Evolutionary conservation across 1,284 basidiomycete genomes (phyloP), one percentile per base, ranked within the genome.

Genomic region (Boletus coffeatus): DNA sequence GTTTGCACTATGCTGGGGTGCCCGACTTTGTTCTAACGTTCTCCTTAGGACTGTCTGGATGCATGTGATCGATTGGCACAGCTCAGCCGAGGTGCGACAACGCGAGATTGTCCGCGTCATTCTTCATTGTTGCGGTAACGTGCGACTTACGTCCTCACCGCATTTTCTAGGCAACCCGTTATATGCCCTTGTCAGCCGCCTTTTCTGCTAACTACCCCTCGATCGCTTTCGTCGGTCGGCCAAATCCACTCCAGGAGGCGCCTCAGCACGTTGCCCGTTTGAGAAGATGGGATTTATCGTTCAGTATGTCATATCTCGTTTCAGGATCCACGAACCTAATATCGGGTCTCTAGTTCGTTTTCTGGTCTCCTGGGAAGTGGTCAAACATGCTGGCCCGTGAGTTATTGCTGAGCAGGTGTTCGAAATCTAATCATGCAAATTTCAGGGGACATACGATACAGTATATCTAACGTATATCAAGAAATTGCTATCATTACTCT

Each of bases 321-420:
- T 21, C 8, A 13, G 29, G 9, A 18, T 29, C 9, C 61, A 36
- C 65, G 9, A 61, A 36, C 9, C 34, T 66, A 21, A 64, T n/a
- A 5, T 36, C 18, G 5, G 16, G 2, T 21, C 8, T 61, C 18
- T 66, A 93, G 93, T 94, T 67, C 81, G 93, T 62, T 90, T 97
- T 67, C 86, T 94, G 18, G 85, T 98, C 4, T 96, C 96, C 1
- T 99, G 96, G 97, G 96, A 99, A 73, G 93, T 95, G 0, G 81
- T 99, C 25, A 94, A 98, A 71, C 97, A 98, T 70, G 84, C 81
- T 61, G 96, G 92, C 66, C 92, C 87, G 90, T 94, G 75, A 70
- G 92, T 85, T 18, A 16, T 13, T 46, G n/a, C 32, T 29, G 6
- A 57, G 25, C 52, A 52, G 16, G 11, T 29, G 29, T 57, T 7